These are phyloP conservation scores for Tympanopsis confertula DNA, from an alignment of 2,329 filamentous ascomycete species.

Conservation along the genomic window DNA sequence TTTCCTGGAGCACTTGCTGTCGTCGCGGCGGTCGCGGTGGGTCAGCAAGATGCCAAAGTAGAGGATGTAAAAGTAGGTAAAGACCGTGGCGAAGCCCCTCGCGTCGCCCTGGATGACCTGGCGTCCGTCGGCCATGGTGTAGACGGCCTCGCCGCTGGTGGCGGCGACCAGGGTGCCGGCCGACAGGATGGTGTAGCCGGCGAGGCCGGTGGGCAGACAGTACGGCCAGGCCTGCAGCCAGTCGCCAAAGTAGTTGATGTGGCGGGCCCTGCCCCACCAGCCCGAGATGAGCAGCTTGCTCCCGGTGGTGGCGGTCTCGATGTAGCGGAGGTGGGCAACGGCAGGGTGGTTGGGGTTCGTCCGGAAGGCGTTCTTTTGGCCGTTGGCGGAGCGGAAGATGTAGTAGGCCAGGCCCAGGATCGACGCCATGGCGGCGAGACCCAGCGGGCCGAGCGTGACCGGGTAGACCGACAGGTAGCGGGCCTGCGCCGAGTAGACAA, in stretches of 20 bases:
- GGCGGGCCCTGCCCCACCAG: conserved; percentile 63
- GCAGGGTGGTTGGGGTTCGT: conserved; percentile 56
- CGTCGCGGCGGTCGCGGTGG: conserved; percentile 77
- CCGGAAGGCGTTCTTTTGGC: conserved; percentile 66
- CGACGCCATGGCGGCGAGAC: conserved; percentile 43
- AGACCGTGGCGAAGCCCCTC: conserved; percentile 70
- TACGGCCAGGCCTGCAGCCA: conserved; percentile 66
- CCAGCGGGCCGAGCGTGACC: conserved; percentile 43
- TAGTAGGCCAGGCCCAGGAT: conserved; percentile 52
- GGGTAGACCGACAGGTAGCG: conserved; percentile 62
- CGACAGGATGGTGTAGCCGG: conserved; percentile 47
- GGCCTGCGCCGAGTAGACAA: conserved; percentile 57
- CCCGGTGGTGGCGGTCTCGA: conserved; percentile 54
- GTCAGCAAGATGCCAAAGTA: conserved; percentile 83
- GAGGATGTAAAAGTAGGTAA: conserved; percentile 89
- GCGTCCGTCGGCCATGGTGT: conserved; percentile 45
- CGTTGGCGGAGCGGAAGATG: conserved; percentile 63
- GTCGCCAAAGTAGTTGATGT: conserved; percentile 68
- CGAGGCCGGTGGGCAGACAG: conserved; percentile 55
- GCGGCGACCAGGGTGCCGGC: conserved; percentile 16
- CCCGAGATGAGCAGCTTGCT: conserved; percentile 55
- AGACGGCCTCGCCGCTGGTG: conserved; percentile 7
- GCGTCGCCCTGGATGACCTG: conserved; percentile 62
- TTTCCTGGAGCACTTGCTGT: conserved; percentile 82
- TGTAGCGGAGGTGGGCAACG: conserved; percentile 54